Conservation (phyloP, 805 yeast genomes). For the Clavispora asparagi region DNA sequence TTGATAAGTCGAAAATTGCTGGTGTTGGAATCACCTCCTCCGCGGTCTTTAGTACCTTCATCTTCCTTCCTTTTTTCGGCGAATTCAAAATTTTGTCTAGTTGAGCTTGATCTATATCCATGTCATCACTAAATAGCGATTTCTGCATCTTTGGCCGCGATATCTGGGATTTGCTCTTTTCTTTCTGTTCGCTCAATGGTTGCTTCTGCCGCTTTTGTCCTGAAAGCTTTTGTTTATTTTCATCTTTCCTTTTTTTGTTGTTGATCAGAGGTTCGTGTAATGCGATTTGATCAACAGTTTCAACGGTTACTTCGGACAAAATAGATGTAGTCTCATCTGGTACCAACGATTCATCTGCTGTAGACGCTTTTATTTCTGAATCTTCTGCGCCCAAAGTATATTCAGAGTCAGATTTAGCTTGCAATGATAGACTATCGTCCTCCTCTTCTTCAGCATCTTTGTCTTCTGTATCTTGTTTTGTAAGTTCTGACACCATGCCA, state of each 20-base stretch:
- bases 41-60: slow-evolving; percentile 9
- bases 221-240: not conserved
- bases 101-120: slow-evolving; percentile 14
- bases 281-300: not conserved
- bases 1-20: slow-evolving; percentile 20
- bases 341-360: not conserved
- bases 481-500: not conserved
- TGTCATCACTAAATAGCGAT: slow-evolving; percentile 11
- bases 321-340: not conserved
- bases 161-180: not conserved
- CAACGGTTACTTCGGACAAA: not conserved
- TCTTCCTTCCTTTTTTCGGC: slow-evolving; percentile 20
- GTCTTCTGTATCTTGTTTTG: not conserved
- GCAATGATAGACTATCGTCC: not conserved
- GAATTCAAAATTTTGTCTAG: slow-evolving; percentile 16
- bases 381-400: not conserved
- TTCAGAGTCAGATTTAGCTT: not conserved
- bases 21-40: slow-evolving; percentile 10
- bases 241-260: not conserved
- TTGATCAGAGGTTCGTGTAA: not conserved
- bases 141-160: not conserved
- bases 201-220: not conserved
- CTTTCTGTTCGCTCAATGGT: not conserved
- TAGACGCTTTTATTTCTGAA: not conserved
- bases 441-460: not conserved